Base-by-base conservation (phyloP, 208 protist species). In the Kentomonas sorsogonicus region DNA sequence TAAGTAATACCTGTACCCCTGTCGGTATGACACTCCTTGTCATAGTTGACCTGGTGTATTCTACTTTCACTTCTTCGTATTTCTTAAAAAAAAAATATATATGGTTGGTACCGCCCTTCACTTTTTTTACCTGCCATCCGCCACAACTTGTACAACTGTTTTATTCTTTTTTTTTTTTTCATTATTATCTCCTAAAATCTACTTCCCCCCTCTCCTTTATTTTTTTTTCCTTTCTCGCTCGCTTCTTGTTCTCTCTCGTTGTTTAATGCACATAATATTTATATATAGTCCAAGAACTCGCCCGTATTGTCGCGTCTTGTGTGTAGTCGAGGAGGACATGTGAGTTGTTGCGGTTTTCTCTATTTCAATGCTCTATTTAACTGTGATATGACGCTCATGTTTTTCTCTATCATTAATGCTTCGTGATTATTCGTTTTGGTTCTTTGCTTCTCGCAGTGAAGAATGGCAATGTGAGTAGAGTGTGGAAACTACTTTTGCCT, bases 121-220 rank as follows among this genome's bases (percentile, higher is more conserved):
- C 34, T 3, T 41, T 55, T 20, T 55, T 25, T 4, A 34, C 6
- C n/a, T 58, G 22, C 18, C 36, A 3, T 58, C 11, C 11, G 22
- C 33, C 45, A 45, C 25, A 29, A 4, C 33, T 13, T 58, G 18
- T 55, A 5, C 29, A 20, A 40, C 15, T 55, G 30, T 10, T 11
- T 27, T 11, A 36, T 44, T 56, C 6, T 52, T 18, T 22, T 52
- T 26, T 52, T 9, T 46, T 56, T 41, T 56, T 45, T 48, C 34
- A 26, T 57, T 58, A 36, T 65, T 26, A 27, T 50, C 2, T 50
- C 38, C 27, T 22, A 31, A 23, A 40, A 44, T 25, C 25, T 30
- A 13, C n/a, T 25, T 18, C 29, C 18, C 36, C 56, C 20, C 10
- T 51, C 11, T 48, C 5, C 3, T 18, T 31, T 7, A 58, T 29